Evolutionary conservation across 805 yeast species (phyloP), one percentile per base, ranked within the genome.

Genomic region (Cyberlindnera euphorbiiphila): DNA sequence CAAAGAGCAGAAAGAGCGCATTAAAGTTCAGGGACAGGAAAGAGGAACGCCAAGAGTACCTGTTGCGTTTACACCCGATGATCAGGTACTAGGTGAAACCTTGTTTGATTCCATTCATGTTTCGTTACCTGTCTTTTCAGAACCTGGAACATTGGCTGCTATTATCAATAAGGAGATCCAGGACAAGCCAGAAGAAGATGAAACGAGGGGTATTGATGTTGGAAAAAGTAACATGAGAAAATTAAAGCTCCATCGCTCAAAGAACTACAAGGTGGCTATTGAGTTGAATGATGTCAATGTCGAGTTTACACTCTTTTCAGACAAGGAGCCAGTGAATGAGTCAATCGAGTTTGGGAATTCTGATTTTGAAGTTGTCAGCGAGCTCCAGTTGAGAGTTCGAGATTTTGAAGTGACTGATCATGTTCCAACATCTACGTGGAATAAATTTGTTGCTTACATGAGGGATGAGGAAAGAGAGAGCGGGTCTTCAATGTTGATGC

Each of bases 381-480:
- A 66, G 6, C 57, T 81, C 10, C 70, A 64, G 11, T 29, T 86
- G 2, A 58, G 63, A 11, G 61, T 83, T 4, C 69, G 69, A 8
- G 74, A 77, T 26, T 62, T 85, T 30, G 78, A 74, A 34, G 66
- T 87, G 3, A 62, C 74, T 36, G 97, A 89, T 57, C 83, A 85
- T 53, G 78, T 89, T 2, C 81, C 87, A 1, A 75, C 88, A 0
- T 91, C 97, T 0, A 82, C 95, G 0, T 91, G 97, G 96, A 85
- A 87, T 50, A 84, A 83, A 61, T 79, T 88, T 57, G 66, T 80
- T 21, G 78, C 89, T 1, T 74, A 79, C 47, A 69, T 83, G 74
- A 71, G 77, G 42, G 78, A 76, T 33, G 72, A 78, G 17, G 86
- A 78, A 21, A 64, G 91, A 45, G 93, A 84, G 47, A 64, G 69